Evolutionary conservation across 441 rosid species (phyloP).

Genomic region (Pelargonium australe): DNA sequence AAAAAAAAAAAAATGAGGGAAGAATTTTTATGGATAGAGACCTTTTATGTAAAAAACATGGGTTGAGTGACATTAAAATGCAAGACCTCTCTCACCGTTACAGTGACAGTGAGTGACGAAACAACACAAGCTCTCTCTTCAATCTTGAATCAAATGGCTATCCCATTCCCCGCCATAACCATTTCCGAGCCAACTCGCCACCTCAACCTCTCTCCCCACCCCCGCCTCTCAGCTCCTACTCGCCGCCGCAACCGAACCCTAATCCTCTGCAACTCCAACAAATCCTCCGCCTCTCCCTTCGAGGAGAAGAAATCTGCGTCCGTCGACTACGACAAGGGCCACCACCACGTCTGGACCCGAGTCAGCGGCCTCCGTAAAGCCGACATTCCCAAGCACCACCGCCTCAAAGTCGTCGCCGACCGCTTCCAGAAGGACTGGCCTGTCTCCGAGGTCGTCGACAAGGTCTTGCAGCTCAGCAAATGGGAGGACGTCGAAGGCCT

Average conservation of each 20-base stretch:
- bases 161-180: neutral
- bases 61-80: too few species aligned
- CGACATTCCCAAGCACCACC: slow-evolving; percentile 53
- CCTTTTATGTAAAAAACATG: too few species aligned
- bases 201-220: slow-evolving; percentile 20
- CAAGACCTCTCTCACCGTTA: too few species aligned
- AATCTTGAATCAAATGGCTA: neutral
- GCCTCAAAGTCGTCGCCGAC: slow-evolving; percentile 48
- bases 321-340: slow-evolving; percentile 76
- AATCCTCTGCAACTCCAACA: slow-evolving; percentile 33
- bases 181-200: neutral
- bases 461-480: slow-evolving; percentile 44
- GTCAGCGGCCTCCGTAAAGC: slow-evolving; percentile 54
- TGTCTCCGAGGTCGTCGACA: slow-evolving; percentile 54
- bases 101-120: too few species aligned
- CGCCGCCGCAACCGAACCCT: slow-evolving; percentile 8
- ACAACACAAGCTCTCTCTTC: neutral
- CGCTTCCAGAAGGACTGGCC: slow-evolving; percentile 83
- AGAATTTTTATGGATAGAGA: too few species aligned
- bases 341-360: slow-evolving; percentile 50
- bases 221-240: slow-evolving; percentile 21
- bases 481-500: slow-evolving; percentile 48
- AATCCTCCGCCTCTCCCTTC: slow-evolving; percentile 30
- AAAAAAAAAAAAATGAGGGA: too few species aligned
- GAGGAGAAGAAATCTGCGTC: slow-evolving; percentile 43